Percentiles rank a stretch among this genome's conserved stretches.
Evolutionary conservation across 2,329 filamentous ascomycete species (phyloP).

Genomic region (Trichoderma guizhouense): DNA sequence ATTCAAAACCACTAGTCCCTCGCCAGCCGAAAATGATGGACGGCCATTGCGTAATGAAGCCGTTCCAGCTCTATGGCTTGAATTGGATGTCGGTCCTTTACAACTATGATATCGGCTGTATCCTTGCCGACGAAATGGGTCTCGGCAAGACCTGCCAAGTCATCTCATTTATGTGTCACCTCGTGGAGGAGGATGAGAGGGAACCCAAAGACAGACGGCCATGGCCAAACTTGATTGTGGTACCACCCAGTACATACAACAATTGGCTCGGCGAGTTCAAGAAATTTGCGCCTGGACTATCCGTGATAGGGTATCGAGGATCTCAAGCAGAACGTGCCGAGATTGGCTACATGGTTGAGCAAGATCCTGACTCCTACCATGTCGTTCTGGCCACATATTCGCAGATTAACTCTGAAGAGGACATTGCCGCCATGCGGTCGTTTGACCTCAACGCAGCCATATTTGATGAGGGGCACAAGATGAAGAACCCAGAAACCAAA

Average conservation of each 20-base stretch:
- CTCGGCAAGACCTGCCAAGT: constrained; percentile 96
- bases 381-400: constrained; percentile 60
- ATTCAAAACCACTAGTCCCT: constrained; percentile 43
- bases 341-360: constrained; percentile 63
- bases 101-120: constrained; percentile 75
- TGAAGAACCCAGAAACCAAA: constrained; percentile 84
- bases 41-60: constrained; percentile 73
- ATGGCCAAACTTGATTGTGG: constrained; percentile 79
- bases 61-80: constrained; percentile 89
- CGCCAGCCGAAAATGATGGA: constrained; percentile 76
- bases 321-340: constrained; percentile 62
- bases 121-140: constrained; percentile 96
- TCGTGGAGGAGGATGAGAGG: constrained; percentile 61
- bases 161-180: constrained; percentile 82
- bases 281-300: constrained; percentile 75
- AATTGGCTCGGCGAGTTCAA: constrained; percentile 94
- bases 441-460: constrained; percentile 58
- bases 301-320: constrained; percentile 69
- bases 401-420: constrained; percentile 52
- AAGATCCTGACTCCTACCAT: constrained; percentile 62
- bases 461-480: constrained; percentile 90
- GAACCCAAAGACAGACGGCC: constrained; percentile 35
- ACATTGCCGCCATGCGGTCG: constrained; percentile 48
- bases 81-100: constrained; percentile 92
- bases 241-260: constrained; percentile 88